Conservation (phyloP, 768 basidiomycete genomes). For the Russula sp. region DNA sequence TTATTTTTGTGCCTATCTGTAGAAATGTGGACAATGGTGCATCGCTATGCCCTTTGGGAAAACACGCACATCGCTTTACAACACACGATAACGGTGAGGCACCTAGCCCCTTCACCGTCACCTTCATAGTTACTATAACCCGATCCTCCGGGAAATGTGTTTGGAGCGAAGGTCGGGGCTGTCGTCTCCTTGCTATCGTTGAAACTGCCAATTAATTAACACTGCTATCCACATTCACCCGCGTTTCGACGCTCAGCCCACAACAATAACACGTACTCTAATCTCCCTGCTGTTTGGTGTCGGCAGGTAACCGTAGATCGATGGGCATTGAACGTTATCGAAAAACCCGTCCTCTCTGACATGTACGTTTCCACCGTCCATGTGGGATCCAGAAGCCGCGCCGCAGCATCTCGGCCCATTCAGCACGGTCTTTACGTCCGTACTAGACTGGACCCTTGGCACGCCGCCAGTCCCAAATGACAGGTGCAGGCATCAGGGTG, state of each 20-base stretch:
- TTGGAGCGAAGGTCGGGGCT: neutral
- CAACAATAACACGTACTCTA: neutral
- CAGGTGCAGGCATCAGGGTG: no score
- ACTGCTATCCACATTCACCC: no score
- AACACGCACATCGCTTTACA: neutral
- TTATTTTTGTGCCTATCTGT: no score
- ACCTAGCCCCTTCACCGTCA: neutral
- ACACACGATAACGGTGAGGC: neutral
- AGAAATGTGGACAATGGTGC: slow-evolving; percentile 47
- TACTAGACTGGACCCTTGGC: neutral
- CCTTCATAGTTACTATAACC: neutral
- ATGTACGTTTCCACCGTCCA: neutral
- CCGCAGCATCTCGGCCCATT: neutral
- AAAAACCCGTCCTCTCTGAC: neutral
- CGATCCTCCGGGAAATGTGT: neutral
- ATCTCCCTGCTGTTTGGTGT: neutral
- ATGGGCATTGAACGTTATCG: neutral
- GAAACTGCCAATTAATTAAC: no score
- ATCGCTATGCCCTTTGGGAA: neutral
- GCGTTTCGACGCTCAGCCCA: neutral
- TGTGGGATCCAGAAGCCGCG: neutral
- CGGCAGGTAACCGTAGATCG: neutral
- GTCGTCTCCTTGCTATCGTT: neutral
- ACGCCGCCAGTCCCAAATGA: neutral
- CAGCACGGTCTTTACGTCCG: neutral